These are phyloP conservation scores for Prototheca cutis DNA, from an alignment of 163 green algal genomes.

Conservation along the genomic window DNA sequence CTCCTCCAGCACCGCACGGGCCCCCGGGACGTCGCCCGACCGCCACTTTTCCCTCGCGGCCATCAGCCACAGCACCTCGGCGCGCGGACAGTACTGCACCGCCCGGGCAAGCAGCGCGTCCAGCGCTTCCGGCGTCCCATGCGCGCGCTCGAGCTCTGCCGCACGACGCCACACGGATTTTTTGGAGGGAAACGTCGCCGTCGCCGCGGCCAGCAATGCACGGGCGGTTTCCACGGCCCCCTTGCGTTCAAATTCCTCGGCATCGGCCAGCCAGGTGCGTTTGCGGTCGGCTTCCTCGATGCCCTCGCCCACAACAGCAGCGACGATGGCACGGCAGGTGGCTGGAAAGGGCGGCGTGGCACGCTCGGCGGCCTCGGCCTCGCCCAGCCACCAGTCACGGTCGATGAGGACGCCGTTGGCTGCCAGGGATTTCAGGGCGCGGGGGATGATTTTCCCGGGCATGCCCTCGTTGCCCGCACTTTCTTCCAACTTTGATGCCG, in stretches of 20 bases:
- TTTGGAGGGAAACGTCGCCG: constrained; percentile 53
- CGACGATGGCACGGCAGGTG: constrained; percentile 78
- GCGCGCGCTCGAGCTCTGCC: constrained; percentile 81
- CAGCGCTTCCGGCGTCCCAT: constrained; percentile 60
- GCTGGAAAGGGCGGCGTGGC: constrained; percentile 43
- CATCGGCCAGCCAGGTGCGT: constrained; percentile 85
- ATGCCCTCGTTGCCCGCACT: constrained; percentile 63
- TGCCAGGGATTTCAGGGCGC: constrained; percentile 62
- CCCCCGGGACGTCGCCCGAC: constrained; percentile 56
- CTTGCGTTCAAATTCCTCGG: constrained; percentile 34
- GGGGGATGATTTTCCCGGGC: constrained; percentile 55
- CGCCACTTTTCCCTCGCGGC: constrained; percentile 89
- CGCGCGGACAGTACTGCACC: constrained; percentile 66
- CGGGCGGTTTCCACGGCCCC: constrained; percentile 75
- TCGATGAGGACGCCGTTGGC: constrained; percentile 75
- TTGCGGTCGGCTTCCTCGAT: constrained; percentile 86
- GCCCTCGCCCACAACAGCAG: constrained; percentile 57
- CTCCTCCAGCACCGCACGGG: constrained; percentile 61
- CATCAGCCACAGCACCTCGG: constrained; percentile 96
- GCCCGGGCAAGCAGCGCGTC: constrained; percentile 68
- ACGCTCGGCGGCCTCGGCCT: constrained; percentile 83
- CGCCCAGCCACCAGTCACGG: constrained; percentile 72
- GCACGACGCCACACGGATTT: constrained; percentile 72
- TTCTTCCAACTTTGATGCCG: constrained; percentile 93
- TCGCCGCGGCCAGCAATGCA: constrained; percentile 50